Evolutionary conservation across 768 basidiomycete genomes (phyloP), one percentile per base, ranked within the genome.

Genomic region (Trametes meyenii): DNA sequence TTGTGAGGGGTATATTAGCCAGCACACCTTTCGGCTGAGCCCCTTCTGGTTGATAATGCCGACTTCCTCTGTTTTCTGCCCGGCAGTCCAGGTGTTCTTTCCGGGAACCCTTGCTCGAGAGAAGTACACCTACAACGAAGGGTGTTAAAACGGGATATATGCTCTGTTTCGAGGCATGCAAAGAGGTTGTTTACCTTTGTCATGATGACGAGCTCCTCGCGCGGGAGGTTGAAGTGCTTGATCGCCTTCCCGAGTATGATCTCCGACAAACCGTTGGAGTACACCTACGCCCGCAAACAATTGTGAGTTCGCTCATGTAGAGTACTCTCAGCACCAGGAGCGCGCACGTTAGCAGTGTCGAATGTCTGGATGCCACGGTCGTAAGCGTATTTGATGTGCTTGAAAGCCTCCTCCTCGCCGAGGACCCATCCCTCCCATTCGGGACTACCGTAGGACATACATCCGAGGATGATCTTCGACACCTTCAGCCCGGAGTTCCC

Each of bases 151-250:
- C 19, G 14, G 17, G 44, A 19, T 7, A 35, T 2, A 35, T 19
- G 2, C 23, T n/a, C 5, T 16, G 35, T 42, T 8, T n/a, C 36
- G 38, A 40, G 29, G 55, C 33, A 68, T 67, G 17, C 33, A 21
- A 24, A 19, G 3, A 17, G 2, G 5, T 12, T 17, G 4, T 4
- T 2, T 29, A 73, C 71, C 75, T 84, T 85, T 46, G 82, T 83
- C 69, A 83, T 72, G 51, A 85, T 74, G 11, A 84, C 82, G 35
- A 83, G 64, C 58, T 78, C 75, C n/a, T 81, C 79, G 19, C 83
- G 74, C 0, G 80, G 82, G 6, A 81, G 68, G 33, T 77, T 63
- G 55, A 77, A 70, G 66, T 77, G 65, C 66, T 79, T 80, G 66
- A 84, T 74, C 4, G 78, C 79, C 58, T 80, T 77, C 12, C 81